Base-by-base conservation (phyloP, 2,329 filamentous ascomycete species). In the Fusarium secorum region DNA sequence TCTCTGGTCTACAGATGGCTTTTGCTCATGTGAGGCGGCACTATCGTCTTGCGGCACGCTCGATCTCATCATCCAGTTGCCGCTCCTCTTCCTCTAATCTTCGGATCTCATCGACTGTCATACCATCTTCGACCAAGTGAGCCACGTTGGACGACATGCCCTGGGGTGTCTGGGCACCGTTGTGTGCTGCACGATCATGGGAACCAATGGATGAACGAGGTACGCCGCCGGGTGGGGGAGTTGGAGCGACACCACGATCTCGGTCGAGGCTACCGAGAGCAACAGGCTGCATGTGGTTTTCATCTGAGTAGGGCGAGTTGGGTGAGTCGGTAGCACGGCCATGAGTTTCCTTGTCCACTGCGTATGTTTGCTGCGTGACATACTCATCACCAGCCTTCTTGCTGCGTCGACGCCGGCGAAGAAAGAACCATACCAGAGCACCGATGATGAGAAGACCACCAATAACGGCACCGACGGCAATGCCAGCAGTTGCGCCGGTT, bases 81-180 rank as follows among this genome's bases (percentile, higher is more conserved):
- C 85, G 77, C 78, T 90, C 88, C 74, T 89, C 87, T 67, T 88
- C 87, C 73, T 88, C 87, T 44, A 89, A 70, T 68, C 85, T 77
- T 55, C 83, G 80, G 51, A 89, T 86, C 75, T 89, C 86, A 0
- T 85, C 87, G 13, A 81, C 80, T 51, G 87, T 88, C 87, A 89
- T 89, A 53, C 86, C 85, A n/a, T 88, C 87, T 73, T 89, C 87
- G 8, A 88, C 84, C 36, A 89, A 77, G 66, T 88, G 86, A 22
- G 84, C 83, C 48, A 87, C 85, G 32, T 79, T 79, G 24, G 78
- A 74, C 11, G 79, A 74, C 48, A 81, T 77, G 56, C 77, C 79
- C 62, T 76, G 77, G 4, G 76, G 77, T 26, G 78, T 77, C 46
- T 71, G 72, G 24, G 71, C 64, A 49, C 70, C 69, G 32, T 71